Conservation (phyloP, 2,329 filamentous ascomycete species). For the Cadophora gregata region DNA sequence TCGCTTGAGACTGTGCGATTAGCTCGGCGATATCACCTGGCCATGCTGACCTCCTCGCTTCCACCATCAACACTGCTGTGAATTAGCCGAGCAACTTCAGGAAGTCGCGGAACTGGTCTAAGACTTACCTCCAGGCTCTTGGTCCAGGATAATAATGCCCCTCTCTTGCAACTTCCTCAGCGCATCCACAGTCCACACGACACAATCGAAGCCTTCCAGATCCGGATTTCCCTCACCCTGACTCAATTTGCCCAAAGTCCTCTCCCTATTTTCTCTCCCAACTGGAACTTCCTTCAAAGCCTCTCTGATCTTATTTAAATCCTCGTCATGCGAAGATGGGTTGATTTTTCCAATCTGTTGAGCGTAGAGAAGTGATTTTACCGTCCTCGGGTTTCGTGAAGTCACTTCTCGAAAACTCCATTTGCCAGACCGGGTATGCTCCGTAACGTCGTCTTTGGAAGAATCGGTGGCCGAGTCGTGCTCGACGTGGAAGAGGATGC, state of each 20-base stretch:
- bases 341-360: conserved; percentile 28
- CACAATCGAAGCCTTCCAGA: conserved; percentile 37
- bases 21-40: conserved; percentile 4
- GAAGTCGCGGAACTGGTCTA: too few species aligned
- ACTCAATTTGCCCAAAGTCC: conserved; percentile 13
- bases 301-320: conserved; percentile 24
- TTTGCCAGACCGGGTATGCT: conserved; percentile 29
- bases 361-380: conserved; percentile 1
- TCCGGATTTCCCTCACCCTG: conserved; percentile 31
- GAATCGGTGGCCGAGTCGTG: conserved; percentile 8
- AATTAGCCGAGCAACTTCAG: neutral
- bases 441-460: conserved; percentile 22
- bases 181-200: conserved; percentile 37
- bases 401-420: conserved; percentile 22
- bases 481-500: conserved; percentile 28
- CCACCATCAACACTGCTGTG: neutral
- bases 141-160: conserved; percentile 26
- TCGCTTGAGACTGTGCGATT: neutral
- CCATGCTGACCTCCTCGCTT: conserved; percentile 5
- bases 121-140: conserved; percentile 1
- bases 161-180: conserved; percentile 24
- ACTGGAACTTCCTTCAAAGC: conserved; percentile 31
- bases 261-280: conserved; percentile 28
- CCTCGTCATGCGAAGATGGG: conserved; percentile 23
- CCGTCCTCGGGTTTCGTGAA: neutral